phyloP scores from a whole-genome alignment of 768 basidiomycete species.

The Tulasnella sp. region DNA sequence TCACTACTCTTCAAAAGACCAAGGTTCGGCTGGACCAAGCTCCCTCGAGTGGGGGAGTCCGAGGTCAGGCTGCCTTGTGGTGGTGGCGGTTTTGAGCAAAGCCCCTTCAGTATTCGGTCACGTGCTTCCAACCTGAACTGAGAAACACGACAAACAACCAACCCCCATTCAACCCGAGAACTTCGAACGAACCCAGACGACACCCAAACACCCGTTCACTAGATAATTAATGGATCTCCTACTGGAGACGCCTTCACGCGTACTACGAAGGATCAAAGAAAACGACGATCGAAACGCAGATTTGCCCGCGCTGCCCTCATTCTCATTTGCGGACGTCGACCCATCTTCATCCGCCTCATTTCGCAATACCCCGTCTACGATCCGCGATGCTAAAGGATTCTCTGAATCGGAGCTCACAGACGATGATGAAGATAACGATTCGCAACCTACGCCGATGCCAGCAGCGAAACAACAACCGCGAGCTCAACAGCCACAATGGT shows the following conservation, averaged over 20 bases:
- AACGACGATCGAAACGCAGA: slow-evolving; percentile 57
- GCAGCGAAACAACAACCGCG: slow-evolving; percentile 46
- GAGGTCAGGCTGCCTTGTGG: neutral
- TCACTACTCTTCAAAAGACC: neutral
- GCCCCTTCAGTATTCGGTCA: neutral
- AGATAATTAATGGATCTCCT: slow-evolving; percentile 16
- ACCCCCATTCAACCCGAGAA: neutral
- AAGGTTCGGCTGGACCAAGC: neutral
- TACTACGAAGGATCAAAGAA: slow-evolving; percentile 78
- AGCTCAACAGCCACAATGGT: neutral
- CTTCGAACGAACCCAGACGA: neutral
- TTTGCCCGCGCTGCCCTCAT: slow-evolving; percentile 77
- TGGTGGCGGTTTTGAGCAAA: neutral
- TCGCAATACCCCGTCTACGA: slow-evolving; percentile 61
- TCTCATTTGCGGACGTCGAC: slow-evolving; percentile 46
- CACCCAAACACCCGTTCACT: neutral
- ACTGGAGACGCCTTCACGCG: slow-evolving; percentile 73
- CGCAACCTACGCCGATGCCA: slow-evolving; percentile 40
- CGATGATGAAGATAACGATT: neutral
- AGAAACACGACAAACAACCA: slow-evolving; percentile 17
- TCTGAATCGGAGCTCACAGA: slow-evolving; percentile 36
- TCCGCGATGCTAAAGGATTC: slow-evolving; percentile 50
- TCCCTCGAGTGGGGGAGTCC: neutral
- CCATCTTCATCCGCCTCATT: slow-evolving; percentile 31
- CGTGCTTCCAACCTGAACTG: slow-evolving; percentile 10